Percentiles rank a stretch among this genome's conserved stretches.
phyloP scores from a whole-genome alignment of 768 basidiomycete species.

The Auriscalpium vulgare region DNA sequence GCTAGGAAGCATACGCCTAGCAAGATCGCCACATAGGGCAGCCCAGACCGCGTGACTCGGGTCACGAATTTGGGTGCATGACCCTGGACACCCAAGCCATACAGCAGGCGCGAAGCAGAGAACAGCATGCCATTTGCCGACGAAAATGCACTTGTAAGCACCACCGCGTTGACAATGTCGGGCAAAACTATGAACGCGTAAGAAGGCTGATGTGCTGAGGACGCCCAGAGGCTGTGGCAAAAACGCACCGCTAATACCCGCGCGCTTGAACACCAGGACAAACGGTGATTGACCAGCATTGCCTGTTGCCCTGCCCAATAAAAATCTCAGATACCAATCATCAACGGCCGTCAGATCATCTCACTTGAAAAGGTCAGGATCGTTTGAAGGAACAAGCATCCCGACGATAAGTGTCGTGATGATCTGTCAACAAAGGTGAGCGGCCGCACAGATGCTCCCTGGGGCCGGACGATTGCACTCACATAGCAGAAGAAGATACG shows the following conservation, averaged over 20 bases:
- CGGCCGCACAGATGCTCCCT: too few species aligned
- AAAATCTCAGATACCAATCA: background rate
- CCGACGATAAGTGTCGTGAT: conserved; percentile 12
- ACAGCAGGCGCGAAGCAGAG: conserved; percentile 12
- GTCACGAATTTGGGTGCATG: conserved; percentile 12
- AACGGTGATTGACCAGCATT: conserved; percentile 14
- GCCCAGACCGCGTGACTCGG: conserved; percentile 2
- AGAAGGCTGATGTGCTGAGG: background rate
- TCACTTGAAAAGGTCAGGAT: conserved; percentile 11
- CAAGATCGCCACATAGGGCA: conserved; percentile 11
- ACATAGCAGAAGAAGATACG: conserved; percentile 14
- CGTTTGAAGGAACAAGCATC: conserved; percentile 16
- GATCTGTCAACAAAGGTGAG: background rate
- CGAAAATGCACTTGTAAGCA: conserved; percentile 11
- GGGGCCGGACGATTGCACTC: background rate
- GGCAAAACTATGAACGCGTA: conserved; percentile 5
- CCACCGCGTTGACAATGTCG: conserved; percentile 14
- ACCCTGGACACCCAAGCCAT: conserved; percentile 9
- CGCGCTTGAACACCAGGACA: conserved; percentile 11
- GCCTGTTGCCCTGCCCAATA: conserved; percentile 5
- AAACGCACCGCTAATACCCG: conserved; percentile 12
- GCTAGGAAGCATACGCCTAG: background rate
- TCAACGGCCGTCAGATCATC: background rate
- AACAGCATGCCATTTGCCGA: conserved; percentile 15
- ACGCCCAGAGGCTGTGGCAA: too few species aligned